A percentile compares a stretch with the other conserved stretches of the same genome.
Conservation (phyloP, 2,329 filamentous ascomycete genomes). For the Fusarium pseudograminearum region DNA sequence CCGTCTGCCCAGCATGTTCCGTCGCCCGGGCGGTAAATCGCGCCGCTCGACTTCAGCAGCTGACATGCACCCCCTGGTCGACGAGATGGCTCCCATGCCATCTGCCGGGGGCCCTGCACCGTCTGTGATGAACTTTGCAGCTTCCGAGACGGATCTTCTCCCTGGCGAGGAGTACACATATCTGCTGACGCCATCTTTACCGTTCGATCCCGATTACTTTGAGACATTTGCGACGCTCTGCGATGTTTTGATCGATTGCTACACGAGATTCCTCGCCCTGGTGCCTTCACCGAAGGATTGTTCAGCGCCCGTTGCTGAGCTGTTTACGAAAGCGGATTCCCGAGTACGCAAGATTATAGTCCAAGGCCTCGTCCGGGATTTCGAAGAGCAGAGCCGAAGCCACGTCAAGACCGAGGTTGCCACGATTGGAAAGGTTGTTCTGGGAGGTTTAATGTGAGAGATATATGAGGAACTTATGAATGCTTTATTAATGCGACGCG, state of each 20-base stretch:
- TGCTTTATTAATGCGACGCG: constrained; percentile 21
- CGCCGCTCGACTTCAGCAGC: constrained; percentile 65
- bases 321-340: constrained; percentile 90
- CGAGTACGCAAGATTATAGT: constrained; percentile 90
- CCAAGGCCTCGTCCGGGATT: constrained; percentile 87
- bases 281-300: constrained; percentile 82
- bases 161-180: constrained; percentile 90
- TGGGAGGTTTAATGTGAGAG: constrained; percentile 81
- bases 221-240: constrained; percentile 96
- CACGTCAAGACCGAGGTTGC: constrained; percentile 84
- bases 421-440: constrained; percentile 87
- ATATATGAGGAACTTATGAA: not conserved
- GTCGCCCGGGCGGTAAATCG: constrained; percentile 71
- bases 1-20: constrained; percentile 86
- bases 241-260: constrained; percentile 94
- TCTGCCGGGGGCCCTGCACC: constrained; percentile 50
- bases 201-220: constrained; percentile 97
- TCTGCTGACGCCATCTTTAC: constrained; percentile 89
- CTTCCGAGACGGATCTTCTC: constrained; percentile 73
- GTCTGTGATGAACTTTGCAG: constrained; percentile 68
- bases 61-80: constrained; percentile 53
- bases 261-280: constrained; percentile 80
- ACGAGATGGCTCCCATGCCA: constrained; percentile 47
- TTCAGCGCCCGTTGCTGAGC: constrained; percentile 77
- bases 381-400: constrained; percentile 85